phyloP scores from a whole-genome alignment of 495 filamentous ascomycete genomes.

The Podospora bellae-mahoneyi region DNA sequence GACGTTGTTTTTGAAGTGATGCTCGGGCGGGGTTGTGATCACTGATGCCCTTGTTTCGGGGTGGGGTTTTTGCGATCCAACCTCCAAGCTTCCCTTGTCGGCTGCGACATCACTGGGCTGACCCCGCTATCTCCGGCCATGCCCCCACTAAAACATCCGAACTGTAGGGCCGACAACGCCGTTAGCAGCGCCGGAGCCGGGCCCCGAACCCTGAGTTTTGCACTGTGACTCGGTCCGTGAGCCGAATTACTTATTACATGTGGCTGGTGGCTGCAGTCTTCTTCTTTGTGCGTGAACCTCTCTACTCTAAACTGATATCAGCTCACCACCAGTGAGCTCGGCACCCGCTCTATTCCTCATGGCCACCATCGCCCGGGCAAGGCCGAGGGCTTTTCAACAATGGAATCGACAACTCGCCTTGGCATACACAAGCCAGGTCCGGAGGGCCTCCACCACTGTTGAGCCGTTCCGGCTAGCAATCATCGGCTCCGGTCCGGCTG shows the following conservation, averaged over 20 bases:
- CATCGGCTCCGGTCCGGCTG: slow-evolving; percentile 91
- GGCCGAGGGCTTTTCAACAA: neutral
- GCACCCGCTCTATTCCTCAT: neutral
- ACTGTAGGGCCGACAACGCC: slow-evolving; percentile 5
- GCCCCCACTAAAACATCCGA: slow-evolving; percentile 12
- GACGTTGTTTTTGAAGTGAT: neutral
- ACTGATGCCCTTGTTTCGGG: neutral
- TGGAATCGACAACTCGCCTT: neutral
- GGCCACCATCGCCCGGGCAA: neutral
- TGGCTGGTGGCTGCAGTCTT: no score
- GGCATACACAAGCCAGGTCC: neutral
- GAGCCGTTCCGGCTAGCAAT: slow-evolving; percentile 74
- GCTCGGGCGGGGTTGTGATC: no score
- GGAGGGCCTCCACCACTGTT: slow-evolving; percentile 22
- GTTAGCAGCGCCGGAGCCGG: slow-evolving; percentile 3
- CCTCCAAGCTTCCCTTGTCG: neutral
- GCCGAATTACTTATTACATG: neutral
- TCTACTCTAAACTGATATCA: neutral
- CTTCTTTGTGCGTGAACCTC: neutral
- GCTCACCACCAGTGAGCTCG: neutral
- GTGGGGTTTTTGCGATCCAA: neutral
- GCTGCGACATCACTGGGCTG: neutral
- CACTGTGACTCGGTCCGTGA: neutral
- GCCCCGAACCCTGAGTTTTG: neutral
- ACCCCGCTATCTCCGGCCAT: neutral